phyloP scores from a whole-genome alignment of 2,329 filamentous ascomycete species.

The Penicillium sp. region DNA sequence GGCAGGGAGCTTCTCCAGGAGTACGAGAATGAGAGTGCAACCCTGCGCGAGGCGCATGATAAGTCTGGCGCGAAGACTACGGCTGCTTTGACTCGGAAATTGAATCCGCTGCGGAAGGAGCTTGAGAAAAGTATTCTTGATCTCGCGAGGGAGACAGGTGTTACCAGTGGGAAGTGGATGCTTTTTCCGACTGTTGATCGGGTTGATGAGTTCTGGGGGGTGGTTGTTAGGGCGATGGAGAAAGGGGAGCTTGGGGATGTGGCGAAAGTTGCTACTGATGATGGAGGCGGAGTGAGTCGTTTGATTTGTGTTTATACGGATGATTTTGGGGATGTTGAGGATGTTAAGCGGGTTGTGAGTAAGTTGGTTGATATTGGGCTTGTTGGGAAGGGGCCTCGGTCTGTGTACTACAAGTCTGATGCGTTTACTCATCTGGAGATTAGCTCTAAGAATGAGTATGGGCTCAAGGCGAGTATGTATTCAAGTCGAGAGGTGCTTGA shows the following conservation, averaged over 20 bases:
- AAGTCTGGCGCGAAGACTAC: conserved; percentile 40
- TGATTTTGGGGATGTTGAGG: conserved; percentile 67
- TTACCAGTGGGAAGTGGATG: conserved; percentile 63
- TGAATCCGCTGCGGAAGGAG: conserved; percentile 43
- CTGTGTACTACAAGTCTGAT: conserved; percentile 78
- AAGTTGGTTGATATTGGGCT: conserved; percentile 63
- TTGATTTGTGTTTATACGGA: conserved; percentile 76
- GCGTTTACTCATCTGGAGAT: conserved; percentile 67
- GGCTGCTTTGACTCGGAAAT: conserved; percentile 32
- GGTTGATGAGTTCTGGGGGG: conserved; percentile 50
- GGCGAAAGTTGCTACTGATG: conserved; percentile 68
- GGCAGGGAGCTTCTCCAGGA: conserved; percentile 56
- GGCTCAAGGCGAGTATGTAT: conserved; percentile 54
- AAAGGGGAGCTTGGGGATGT: conserved; percentile 67
- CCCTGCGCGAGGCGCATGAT: conserved; percentile 52
- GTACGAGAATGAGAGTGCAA: conserved; percentile 47
- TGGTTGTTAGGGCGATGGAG: conserved; percentile 64
- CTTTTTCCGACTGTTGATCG: conserved; percentile 22
- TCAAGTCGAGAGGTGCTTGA: conserved; percentile 40
- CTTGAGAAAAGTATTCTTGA: conserved; percentile 57
- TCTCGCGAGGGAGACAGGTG: conserved; percentile 58
- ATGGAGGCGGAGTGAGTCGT: conserved; percentile 42
- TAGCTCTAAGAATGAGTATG: conserved; percentile 59
- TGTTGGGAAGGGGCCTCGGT: conserved; percentile 41
- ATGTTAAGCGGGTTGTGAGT: conserved; percentile 66